These are phyloP conservation scores for Podospora comata DNA, from an alignment of 495 filamentous ascomycete genomes.

Conservation along the genomic window DNA sequence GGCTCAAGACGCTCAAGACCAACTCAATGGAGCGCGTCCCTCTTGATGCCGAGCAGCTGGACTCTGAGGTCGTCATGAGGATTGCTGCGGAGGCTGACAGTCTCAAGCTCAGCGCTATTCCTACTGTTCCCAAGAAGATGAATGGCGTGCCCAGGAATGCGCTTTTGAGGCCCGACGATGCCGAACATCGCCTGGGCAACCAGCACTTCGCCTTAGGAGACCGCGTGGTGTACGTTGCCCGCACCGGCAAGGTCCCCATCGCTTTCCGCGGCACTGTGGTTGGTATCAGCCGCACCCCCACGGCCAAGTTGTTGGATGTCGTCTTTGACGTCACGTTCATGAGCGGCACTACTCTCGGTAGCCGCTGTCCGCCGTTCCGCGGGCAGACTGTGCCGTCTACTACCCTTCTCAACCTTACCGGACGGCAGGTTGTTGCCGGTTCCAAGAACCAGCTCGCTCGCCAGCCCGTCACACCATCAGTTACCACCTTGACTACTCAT, in stretches of 20 bases:
- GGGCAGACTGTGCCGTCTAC: slow-evolving; percentile 84
- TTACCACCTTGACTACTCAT: slow-evolving; percentile 57
- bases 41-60: slow-evolving; percentile 90
- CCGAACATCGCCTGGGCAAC: slow-evolving; percentile 81
- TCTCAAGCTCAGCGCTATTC: slow-evolving; percentile 47
- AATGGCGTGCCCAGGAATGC: slow-evolving; percentile 81
- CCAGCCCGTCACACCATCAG: slow-evolving; percentile 52
- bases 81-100: slow-evolving; percentile 75
- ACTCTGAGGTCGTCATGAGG: slow-evolving; percentile 78
- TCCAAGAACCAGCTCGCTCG: slow-evolving; percentile 64
- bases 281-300: slow-evolving; percentile 80
- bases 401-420: slow-evolving; percentile 80
- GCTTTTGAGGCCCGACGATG: slow-evolving; percentile 85
- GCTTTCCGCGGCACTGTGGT: slow-evolving; percentile 88
- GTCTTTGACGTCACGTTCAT: slow-evolving; percentile 95
- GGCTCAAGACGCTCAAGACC: slow-evolving; percentile 85
- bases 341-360: slow-evolving; percentile 85
- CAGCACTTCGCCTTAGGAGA: slow-evolving; percentile 86
- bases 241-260: slow-evolving; percentile 92
- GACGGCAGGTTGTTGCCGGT: slow-evolving; percentile 73
- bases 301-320: slow-evolving; percentile 79
- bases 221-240: slow-evolving; percentile 86
- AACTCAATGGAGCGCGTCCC: slow-evolving; percentile 92
- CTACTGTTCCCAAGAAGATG: slow-evolving; percentile 49
- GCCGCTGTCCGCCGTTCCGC: slow-evolving; percentile 90